These are phyloP conservation scores for Ramalina peruviana DNA, from an alignment of 495 filamentous ascomycete genomes.

Conservation along the genomic window DNA sequence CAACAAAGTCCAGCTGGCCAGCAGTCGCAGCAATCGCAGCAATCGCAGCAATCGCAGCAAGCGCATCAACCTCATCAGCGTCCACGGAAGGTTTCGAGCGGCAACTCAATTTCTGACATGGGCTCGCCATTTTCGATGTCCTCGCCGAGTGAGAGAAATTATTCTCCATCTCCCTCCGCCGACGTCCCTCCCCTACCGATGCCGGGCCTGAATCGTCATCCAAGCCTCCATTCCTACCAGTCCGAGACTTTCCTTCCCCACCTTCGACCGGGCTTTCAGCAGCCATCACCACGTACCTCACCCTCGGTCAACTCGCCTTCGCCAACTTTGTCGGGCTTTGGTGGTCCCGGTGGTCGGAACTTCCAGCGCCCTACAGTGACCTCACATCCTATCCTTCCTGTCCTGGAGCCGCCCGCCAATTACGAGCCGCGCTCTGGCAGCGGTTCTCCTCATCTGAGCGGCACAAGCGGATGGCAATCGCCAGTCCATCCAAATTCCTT, in stretches of 20 bases:
- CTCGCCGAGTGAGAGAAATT: constrained; percentile 61
- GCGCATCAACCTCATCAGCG: constrained; percentile 26
- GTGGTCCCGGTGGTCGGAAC: constrained; percentile 22
- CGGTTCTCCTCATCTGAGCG: constrained; percentile 62
- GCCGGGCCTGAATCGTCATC: constrained; percentile 54
- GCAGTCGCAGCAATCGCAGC: constrained; percentile 13
- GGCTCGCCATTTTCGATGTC: constrained; percentile 60
- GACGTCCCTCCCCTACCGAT: constrained; percentile 51
- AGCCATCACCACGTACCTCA: constrained; percentile 56
- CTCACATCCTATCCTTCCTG: constrained; percentile 76
- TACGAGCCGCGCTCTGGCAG: constrained; percentile 54
- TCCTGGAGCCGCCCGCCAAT: constrained; percentile 77
- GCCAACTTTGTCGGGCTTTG: constrained; percentile 43
- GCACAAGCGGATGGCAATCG: constrained; percentile 53
- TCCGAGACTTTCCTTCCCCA: constrained; percentile 67
- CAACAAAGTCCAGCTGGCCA: background rate
- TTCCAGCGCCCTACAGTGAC: constrained; percentile 52
- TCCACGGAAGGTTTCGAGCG: constrained; percentile 48
- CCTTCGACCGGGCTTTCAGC: constrained; percentile 64
- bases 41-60: constrained; percentile 26
- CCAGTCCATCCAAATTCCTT: constrained; percentile 40
- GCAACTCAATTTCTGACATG: constrained; percentile 64
- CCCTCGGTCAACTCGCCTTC: constrained; percentile 48
- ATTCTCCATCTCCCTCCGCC: constrained; percentile 65
- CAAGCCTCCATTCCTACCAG: constrained; percentile 48